Evolutionary conservation across 495 filamentous ascomycete genomes (phyloP).

Genomic region (Hypoxylon fragiforme): DNA sequence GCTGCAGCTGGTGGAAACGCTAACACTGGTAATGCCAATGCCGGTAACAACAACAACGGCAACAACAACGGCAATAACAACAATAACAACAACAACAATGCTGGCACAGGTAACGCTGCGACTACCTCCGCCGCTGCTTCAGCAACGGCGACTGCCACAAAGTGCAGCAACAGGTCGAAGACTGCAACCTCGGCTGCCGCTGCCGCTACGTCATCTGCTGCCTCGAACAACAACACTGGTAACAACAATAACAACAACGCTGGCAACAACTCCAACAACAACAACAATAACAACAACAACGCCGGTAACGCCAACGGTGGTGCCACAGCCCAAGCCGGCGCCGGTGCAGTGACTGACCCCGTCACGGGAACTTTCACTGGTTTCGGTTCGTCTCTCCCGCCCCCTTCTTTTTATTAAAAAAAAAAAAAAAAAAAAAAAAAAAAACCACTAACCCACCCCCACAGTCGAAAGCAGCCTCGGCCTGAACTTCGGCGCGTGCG

Average conservation of each 20-base stretch:
- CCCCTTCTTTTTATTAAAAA: no score
- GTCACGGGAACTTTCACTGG: slow-evolving; percentile 44
- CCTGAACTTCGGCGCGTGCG: slow-evolving; percentile 59
- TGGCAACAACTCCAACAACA: slow-evolving; percentile 44
- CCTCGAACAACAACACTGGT: slow-evolving; percentile 47
- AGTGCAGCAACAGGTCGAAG: background rate
- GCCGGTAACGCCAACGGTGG: slow-evolving; percentile 34
- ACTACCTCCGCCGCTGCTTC: slow-evolving; percentile 20
- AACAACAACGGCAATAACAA: slow-evolving; percentile 3
- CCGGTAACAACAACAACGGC: slow-evolving; percentile 3
- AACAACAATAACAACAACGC: slow-evolving; percentile 43
- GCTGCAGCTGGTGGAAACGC: slow-evolving; percentile 25
- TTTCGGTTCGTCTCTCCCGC: no score
- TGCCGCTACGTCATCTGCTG: slow-evolving; percentile 28
- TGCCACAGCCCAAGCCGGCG: slow-evolving; percentile 45
- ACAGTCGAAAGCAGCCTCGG: slow-evolving; percentile 23
- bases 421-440: no score
- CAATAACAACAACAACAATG: slow-evolving; percentile 4
- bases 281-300: background rate
- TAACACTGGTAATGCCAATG: background rate
- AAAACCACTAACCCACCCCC: background rate
- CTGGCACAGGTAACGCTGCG: background rate
- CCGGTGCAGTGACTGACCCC: slow-evolving; percentile 41
- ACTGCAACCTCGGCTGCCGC: slow-evolving; percentile 17
- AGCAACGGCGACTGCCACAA: slow-evolving; percentile 16